phyloP scores from a whole-genome alignment of 306 rosid genomes.

The Cercis canadensis region DNA sequence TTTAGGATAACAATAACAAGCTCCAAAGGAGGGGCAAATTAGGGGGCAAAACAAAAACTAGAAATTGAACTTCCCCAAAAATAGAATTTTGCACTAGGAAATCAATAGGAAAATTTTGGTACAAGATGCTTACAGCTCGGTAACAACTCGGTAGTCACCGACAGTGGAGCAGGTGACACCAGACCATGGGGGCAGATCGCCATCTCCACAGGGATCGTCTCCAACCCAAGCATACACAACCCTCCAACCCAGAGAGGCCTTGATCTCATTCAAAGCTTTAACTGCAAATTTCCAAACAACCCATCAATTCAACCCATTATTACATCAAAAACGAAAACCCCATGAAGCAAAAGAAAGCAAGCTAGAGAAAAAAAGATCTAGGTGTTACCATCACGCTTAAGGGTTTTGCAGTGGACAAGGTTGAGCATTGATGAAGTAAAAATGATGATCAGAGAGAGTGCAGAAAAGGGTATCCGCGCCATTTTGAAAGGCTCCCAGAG shows the following conservation, averaged over 20 bases:
- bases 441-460: conserved; percentile 47
- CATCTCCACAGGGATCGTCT: conserved; percentile 98
- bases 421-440: conserved; percentile 45
- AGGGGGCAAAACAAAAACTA: too few species aligned
- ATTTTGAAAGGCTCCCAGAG: conserved; percentile 43
- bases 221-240: conserved; percentile 99
- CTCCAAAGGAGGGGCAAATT: not conserved
- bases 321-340: conserved; percentile 5
- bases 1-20: not conserved
- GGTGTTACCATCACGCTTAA: conserved; percentile 86
- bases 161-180: conserved; percentile 97
- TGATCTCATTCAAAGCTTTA: conserved; percentile 96
- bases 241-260: conserved; percentile 99
- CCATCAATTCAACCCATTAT: conserved; percentile 24
- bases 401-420: conserved; percentile 75
- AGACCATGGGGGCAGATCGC: conserved; percentile 97
- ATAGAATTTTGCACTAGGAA: not conserved
- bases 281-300: conserved; percentile 53
- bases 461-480: conserved; percentile 51
- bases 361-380: conserved; percentile 11
- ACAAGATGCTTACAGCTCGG: conserved; percentile 69
- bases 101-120: not conserved
- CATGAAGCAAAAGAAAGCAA: conserved; percentile 5
- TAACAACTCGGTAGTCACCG: conserved; percentile 97
- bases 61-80: not conserved